Base-by-base conservation (phyloP, 2,329 filamentous ascomycete species). In the Sclerotinia glacialis region DNA sequence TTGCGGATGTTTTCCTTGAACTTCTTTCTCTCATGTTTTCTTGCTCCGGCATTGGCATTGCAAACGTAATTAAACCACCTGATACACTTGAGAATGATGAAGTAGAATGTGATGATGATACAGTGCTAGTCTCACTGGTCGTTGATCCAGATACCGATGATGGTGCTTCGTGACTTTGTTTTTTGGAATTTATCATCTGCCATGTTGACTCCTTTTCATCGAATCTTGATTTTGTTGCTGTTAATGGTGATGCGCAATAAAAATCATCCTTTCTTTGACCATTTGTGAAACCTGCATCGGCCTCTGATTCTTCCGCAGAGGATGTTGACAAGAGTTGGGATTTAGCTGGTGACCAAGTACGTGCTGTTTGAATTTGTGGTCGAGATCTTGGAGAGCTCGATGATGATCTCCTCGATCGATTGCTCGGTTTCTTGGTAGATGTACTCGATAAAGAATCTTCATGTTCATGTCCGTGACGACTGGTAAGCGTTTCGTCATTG, bases 141-240 rank as follows among this genome's bases (percentile, higher is more conserved):
- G 67, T 70, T 6, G 70, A 66, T n/a, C 66, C 66, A 34, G 68
- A 64, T 21, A 64, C n/a, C 3, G 69, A 68, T 5, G 67, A 64
- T 21, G 67, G 28, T 23, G 70, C 66, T 3, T 42, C 26, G 21
- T 64, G 58, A 28, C 40, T 34, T 56, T 31, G 40, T 40, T 44
- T 54, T n/a, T 49, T 64, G 54, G 67, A 65, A n/a, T 66, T 68
- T 44, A 73, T 55, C 67, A 74, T 75, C 64, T 73, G 69, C 74
- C 73, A 74, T 23, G 59, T 49, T 42, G 71, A 70, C 55, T 75
- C 74, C 18, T 55, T 64, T 34, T 56, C 50, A 16, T 64, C 49
- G 26, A 70, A 64, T 37, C 63, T 69, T 0, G 71, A 69, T 61
- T 72, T 74, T 37, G 69, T 67, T 12, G 68, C 67, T 8, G 67